Evolutionary conservation across 805 yeast genomes (phyloP), one percentile per base, ranked within the genome.

Genomic region (Candida suzukii): DNA sequence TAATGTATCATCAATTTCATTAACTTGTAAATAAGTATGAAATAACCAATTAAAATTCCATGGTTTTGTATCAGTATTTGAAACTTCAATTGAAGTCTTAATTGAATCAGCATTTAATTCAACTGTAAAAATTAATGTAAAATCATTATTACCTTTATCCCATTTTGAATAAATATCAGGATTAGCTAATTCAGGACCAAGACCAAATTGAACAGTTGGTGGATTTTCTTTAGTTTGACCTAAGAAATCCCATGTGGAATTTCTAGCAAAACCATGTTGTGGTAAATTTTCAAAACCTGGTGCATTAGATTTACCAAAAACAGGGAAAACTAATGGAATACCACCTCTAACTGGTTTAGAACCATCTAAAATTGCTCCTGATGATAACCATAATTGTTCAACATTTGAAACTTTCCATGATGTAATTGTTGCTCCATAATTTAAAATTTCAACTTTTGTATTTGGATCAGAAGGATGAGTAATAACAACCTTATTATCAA

Each of bases 291-390:
- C 70, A 31, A 88, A 76, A 3, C 85, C 84, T 42, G 67, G 71
- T 8, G 74, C 70, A 26, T 71, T 68, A 13, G 71, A 67, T 48
- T 80, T 88, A 45, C 99, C 98, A 54, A 85, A 85, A 2, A 83
- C 86, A 2, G 99, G 99, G 73, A 93, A 93, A 9, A 91, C 98
- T 20, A 93, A 68, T 12, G 99, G 99, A 40, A 93, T 86, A 39
- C 99, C 99, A 49, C 99, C 99, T 60, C 99, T 77, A 17, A 93
- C 97, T 2, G 99, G 95, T 57, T 83, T 85, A 35, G 91, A 66
- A 11, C 98, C 98, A 56, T 93, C 98, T 46, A 91, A 66, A 53
- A 80, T 78, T 37, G 98, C 95, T 30, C 76, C 91, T 11, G 68
- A 60, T 8, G 83, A 75, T 25, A 83, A 66, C 95, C 96, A 93